Base-by-base conservation (phyloP, 352 stramenopile genomes). In the Globisporangium splendens region DNA sequence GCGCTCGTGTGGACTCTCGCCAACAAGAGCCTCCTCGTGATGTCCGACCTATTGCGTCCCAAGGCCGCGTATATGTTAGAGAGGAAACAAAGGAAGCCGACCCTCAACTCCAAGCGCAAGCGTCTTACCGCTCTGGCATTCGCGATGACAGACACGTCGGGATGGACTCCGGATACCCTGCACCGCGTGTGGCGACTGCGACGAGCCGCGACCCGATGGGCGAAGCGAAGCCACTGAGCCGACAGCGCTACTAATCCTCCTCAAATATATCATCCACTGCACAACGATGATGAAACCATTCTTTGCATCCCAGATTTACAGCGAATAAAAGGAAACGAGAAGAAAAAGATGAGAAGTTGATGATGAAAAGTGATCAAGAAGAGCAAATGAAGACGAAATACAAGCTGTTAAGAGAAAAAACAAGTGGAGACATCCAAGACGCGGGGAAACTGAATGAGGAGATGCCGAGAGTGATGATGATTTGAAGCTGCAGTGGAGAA, bases 221-320 rank as follows among this genome's bases (percentile, higher is more conserved):
- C 43, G 81, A 91, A 46, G 73, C 79, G 8, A 91, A 89, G 63
- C 75, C 77, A 50, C 67, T 89, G 61, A 89, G 77, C 67, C 79
- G 81, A 70, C 81, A 91, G 72, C 81, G 81, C 66, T 91, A 91
- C 66, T 91, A 73, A 83, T 57, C 51, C 56, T 46, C 35, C 42
- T 35, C 21, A 44, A 41, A 33, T 50, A 17, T 20, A 50, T 44
- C 33, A 50, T 44, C 33, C 14, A 24, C 24, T 52, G 59, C 46
- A 48, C 41, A 35, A 49, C 46, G 52, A 42, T 53, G 24, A 52
- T 53, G 24, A 46, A 51, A 15, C 17, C 33, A 46, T 46, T 54
- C 33, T 42, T 43, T 54, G 50, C 33, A 33, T 39, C 47, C 44
- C 42, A 39, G 21, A 46, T 61, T 48, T 20, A 48, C 44, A 52